These are phyloP conservation scores for Candida schatavii DNA, from an alignment of 805 yeast genomes.

Conservation along the genomic window DNA sequence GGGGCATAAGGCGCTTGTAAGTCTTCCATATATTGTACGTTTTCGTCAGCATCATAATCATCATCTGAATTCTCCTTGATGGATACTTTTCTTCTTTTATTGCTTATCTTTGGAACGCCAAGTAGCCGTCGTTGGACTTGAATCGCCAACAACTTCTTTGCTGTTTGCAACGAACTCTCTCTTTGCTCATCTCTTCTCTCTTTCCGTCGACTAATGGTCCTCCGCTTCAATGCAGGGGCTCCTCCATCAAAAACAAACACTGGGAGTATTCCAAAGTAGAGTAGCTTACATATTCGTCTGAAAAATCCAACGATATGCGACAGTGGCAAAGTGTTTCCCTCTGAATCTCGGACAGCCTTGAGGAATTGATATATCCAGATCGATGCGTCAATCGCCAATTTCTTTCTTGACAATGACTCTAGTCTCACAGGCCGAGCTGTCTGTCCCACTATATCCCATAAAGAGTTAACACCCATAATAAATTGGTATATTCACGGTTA, in stretches of 20 bases:
- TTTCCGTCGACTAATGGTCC: constrained; percentile 70
- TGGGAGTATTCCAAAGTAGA: constrained; percentile 84
- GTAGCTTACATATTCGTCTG: constrained; percentile 83
- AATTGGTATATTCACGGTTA: not conserved
- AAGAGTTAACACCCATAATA: constrained; percentile 89
- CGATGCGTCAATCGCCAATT: constrained; percentile 94
- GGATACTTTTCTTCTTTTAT: constrained; percentile 3
- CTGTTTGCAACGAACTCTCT: constrained; percentile 69
- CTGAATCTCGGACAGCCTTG: constrained; percentile 86
- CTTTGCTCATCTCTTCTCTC: constrained; percentile 72
- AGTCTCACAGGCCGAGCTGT: constrained; percentile 86
- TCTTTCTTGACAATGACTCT: constrained; percentile 75
- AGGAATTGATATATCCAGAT: constrained; percentile 97
- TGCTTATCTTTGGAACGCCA: constrained; percentile 4
- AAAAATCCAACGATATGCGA: constrained; percentile 96
- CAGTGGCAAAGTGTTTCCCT: constrained; percentile 72
- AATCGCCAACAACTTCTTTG: constrained; percentile 73
- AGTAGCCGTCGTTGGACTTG: constrained; percentile 57
- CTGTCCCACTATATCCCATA: constrained; percentile 91
- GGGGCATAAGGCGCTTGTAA: constrained; percentile 6
- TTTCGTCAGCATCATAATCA: constrained; percentile 8
- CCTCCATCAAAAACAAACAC: constrained; percentile 96
- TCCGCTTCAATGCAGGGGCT: constrained; percentile 78
- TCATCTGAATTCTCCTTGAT: constrained; percentile 2
- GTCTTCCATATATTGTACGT: constrained; percentile 17